Evolutionary conservation across 352 stramenopile species (phyloP).

Genomic region (Globisporangium nagaii): DNA sequence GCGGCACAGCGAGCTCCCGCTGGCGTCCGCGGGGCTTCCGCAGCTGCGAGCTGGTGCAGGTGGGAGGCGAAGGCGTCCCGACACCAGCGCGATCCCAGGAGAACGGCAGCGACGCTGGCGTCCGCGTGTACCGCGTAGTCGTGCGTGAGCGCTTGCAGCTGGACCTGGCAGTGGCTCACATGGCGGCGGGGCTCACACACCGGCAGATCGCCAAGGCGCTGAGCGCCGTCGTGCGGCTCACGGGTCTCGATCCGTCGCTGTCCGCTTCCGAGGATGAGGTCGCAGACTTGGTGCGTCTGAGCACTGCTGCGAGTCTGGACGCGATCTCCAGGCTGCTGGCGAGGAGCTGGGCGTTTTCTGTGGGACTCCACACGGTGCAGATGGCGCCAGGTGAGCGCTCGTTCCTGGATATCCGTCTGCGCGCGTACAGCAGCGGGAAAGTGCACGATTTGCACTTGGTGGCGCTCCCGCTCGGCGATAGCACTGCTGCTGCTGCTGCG

Average conservation of each 20-base stretch:
- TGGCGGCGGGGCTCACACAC: constrained; percentile 11
- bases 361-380: constrained; percentile 25
- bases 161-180: constrained; percentile 21
- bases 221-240: constrained; percentile 13
- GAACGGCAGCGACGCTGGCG: not conserved
- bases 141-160: constrained; percentile 16
- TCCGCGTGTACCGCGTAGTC: constrained; percentile 13
- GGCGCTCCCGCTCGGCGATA: constrained; percentile 27
- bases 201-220: constrained; percentile 16
- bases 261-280: constrained; percentile 11
- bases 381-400: constrained; percentile 19
- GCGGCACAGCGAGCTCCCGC: not conserved
- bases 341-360: constrained; percentile 40
- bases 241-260: constrained; percentile 12
- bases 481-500: constrained; percentile 1
- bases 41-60: constrained; percentile 3
- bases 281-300: constrained; percentile 28
- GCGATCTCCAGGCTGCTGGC: constrained; percentile 27
- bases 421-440: constrained; percentile 21
- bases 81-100: too few species aligned
- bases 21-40: constrained; percentile 4
- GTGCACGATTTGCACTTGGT: constrained; percentile 40
- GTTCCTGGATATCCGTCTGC: constrained; percentile 38
- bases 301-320: constrained; percentile 31
- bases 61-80: too few species aligned